Evolutionary conservation across 2,329 filamentous ascomycete species (phyloP), one percentile per base, ranked within the genome.

Genomic region (Pseudophaeomoniella oleicola): DNA sequence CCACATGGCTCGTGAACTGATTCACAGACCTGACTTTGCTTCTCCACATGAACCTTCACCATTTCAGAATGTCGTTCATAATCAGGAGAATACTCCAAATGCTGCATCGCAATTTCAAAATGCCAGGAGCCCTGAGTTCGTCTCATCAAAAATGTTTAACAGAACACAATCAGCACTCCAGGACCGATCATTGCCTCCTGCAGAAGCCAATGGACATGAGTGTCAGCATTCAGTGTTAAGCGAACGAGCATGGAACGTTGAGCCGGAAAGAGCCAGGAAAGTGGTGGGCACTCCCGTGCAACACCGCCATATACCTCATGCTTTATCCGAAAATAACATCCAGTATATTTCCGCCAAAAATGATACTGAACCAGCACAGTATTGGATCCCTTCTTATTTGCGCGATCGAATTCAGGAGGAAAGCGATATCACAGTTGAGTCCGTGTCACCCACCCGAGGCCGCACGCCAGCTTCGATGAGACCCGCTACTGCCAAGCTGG

Each of bases 401-500:
- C n/a, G n/a, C n/a, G n/a, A n/a, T n/a, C n/a, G n/a, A n/a, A n/a
- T n/a, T n/a, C n/a, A n/a, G 30, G 5, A n/a, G 13, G 13, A 5
- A 5, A 32, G 13, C 14, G 14, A 14, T 14, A 14, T 14, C 30
- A 32, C 5, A 6, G 5, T 14, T 32, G 14, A n/a, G n/a, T n/a
- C 30, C 6, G 36, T 4, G 13, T 37, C 35, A 14, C 38, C 36
- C 6, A 40, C 38, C 6, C 33, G 40, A 30, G 36, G 35, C 22
- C 32, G 41, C 13, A 37, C 22, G 11, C 32, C 40, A 29, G 32
- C 38, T 4, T 30, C 41, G 29, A 16, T 16, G 19, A 16, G 22
- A 18, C 40, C 42, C 13, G 19, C 33, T 14, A 48, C 49, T 31
- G 50, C 48, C 19, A 42, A 49, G 13, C 41, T 50, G 31, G 42